These are phyloP conservation scores for Agapanthus africanus DNA, from an alignment of 106 monocot species.

Conservation along the genomic window DNA sequence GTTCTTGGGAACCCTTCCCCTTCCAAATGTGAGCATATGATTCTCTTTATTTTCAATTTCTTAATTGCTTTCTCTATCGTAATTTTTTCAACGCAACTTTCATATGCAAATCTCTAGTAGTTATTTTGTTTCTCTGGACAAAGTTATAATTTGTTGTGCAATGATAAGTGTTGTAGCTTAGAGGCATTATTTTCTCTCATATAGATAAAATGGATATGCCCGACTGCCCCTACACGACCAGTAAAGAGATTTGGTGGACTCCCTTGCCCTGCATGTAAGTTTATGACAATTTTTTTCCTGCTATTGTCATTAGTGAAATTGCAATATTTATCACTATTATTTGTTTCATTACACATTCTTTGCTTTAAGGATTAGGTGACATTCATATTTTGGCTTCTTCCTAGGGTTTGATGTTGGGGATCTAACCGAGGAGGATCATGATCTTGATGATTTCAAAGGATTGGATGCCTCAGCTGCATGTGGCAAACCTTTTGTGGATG, in stretches of 20 bases:
- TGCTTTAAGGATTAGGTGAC: not conserved
- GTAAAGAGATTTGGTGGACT: conserved; percentile 86
- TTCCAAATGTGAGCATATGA: conserved; percentile 74
- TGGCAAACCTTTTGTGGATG: conserved; percentile 78
- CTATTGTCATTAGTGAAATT: not conserved
- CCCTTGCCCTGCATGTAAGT: conserved; percentile 82
- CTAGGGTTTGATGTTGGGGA: conserved; percentile 97
- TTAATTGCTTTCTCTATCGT: not conserved
- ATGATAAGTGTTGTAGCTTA: not conserved
- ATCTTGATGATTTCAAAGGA: conserved; percentile 77
- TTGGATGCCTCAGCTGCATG: conserved; percentile 91
- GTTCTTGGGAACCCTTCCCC: conserved; percentile 82
- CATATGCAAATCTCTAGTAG: not conserved
- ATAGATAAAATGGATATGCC: conserved; percentile 98
- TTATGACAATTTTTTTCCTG: not conserved
- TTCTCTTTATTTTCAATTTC: not conserved
- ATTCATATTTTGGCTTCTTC: conserved; percentile 10
- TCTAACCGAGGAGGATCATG: conserved; percentile 72
- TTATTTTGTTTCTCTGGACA: not conserved
- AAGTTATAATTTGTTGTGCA: not conserved
- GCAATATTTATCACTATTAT: not conserved
- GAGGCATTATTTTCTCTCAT: conserved; percentile 8
- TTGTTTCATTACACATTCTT: conserved; percentile 4
- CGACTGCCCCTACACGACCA: conserved; percentile 86
- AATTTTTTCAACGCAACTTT: not conserved